Conservation (phyloP, 345 rosid genomes). For the Acer negundo region DNA sequence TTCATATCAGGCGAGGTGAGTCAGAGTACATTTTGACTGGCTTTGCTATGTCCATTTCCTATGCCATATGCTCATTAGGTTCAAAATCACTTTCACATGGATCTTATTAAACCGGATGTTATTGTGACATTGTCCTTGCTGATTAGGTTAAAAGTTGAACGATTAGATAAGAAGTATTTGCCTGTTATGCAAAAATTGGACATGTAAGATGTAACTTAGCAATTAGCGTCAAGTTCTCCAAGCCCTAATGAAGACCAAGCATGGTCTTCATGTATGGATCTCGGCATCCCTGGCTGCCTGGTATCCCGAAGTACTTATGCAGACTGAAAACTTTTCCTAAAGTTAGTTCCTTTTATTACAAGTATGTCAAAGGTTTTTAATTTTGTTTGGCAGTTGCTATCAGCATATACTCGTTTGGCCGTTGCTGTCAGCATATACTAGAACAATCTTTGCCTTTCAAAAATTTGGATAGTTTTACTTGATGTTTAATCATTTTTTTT, state of each 20-base stretch:
- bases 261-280: background rate
- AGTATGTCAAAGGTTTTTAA: background rate
- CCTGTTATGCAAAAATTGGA: slow-evolving; percentile 5
- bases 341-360: no score
- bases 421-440: background rate
- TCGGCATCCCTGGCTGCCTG: no score
- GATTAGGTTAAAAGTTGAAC: background rate
- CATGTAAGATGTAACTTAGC: background rate
- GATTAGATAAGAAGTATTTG: background rate
- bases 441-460: background rate
- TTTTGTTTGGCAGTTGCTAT: no score
- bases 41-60: background rate
- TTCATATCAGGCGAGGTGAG: background rate
- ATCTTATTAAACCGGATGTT: background rate
- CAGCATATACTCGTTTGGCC: background rate
- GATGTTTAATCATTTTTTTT: background rate
- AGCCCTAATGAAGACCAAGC: background rate
- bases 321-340: no score
- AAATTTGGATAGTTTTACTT: background rate
- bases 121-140: background rate
- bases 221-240: background rate
- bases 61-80: background rate
- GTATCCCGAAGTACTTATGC: no score
- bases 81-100: background rate
- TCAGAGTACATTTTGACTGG: background rate